Conservation (phyloP, 2,329 filamentous ascomycete species). For the Allantophomopsis cytisporea region DNA sequence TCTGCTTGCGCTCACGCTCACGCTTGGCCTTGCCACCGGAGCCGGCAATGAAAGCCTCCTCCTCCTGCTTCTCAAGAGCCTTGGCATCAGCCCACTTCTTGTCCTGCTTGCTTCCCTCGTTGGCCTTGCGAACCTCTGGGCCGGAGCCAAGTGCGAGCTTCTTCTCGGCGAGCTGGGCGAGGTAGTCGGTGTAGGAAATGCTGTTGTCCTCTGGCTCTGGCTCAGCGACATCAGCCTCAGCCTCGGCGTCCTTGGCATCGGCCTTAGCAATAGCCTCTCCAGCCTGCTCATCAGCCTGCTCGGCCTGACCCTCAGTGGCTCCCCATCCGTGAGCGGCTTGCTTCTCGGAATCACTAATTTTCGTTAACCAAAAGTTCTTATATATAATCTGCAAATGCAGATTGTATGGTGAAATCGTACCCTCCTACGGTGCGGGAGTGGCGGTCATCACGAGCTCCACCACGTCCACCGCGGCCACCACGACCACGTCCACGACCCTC, state of each 20-base stretch:
- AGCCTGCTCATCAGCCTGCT: slow-evolving; percentile 83
- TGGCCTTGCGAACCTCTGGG: slow-evolving; percentile 69
- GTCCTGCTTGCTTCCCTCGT: slow-evolving; percentile 77
- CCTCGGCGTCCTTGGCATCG: slow-evolving; percentile 61
- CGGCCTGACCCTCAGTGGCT: slow-evolving; percentile 64
- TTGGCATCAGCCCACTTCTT: slow-evolving; percentile 92
- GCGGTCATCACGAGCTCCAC: slow-evolving; percentile 16
- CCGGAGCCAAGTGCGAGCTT: slow-evolving; percentile 56
- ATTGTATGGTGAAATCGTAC: slow-evolving; percentile 7
- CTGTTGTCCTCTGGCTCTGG: slow-evolving; percentile 57
- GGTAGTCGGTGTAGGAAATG: slow-evolving; percentile 83
- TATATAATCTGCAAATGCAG: slow-evolving; percentile 1
- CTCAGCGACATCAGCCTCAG: slow-evolving; percentile 25
- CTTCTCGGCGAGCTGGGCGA: slow-evolving; percentile 64
- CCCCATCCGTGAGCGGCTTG: slow-evolving; percentile 86
- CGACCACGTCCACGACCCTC: slow-evolving; percentile 38
- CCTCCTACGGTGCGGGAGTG: slow-evolving; percentile 19
- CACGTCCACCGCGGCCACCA: slow-evolving; percentile 12
- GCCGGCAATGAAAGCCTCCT: slow-evolving; percentile 67
- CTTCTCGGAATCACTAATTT: slow-evolving; percentile 63
- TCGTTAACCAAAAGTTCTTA: slow-evolving; percentile 15
- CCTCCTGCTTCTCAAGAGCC: slow-evolving; percentile 45
- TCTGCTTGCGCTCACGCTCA: slow-evolving; percentile 83
- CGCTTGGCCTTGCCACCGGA: slow-evolving; percentile 66
- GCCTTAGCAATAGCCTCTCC: slow-evolving; percentile 78